Base-by-base conservation (phyloP, 179 eudicot genomes). In the Actinidia polygama region DNA sequence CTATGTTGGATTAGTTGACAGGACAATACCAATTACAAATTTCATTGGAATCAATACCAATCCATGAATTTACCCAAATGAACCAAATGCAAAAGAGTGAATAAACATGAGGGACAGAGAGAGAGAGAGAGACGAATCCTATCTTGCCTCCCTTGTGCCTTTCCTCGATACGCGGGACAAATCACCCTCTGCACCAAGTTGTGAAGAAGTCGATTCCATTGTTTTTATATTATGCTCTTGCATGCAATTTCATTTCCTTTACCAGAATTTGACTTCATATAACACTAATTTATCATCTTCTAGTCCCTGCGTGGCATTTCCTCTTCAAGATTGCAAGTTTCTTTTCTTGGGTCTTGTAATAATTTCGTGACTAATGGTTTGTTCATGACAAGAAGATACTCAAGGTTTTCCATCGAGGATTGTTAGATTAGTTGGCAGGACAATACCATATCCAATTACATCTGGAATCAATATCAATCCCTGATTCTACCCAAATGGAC, bases 161-260 rank as follows among this genome's bases (percentile, higher is more conserved):
- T 83, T 80, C 81, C 66, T 73, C 82, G 61, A 75, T 59, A 40
- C 47, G 79, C 47, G 79, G 19, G 47, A 26, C 62, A 24, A 62
- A 21, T 70, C 78, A 16, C 58, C 68, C 80, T 80, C 83, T 71
- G 69, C 78, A 36, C 57, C 57, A 47, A 63, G 80, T 50, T 59
- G 63, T 61, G 59, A 61, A 83, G 84, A 77, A 54, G 67, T 21
- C 46, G 68, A 64, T 73, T 79, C 85, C 73, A 51, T 75, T 67
- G 69, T 79, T 81, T 73, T 58, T 24, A 80, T 46, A 73, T 78
- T 61, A 26, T 76, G 57, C 44, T 63, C 63, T 47, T 46, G 40
- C 14, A 10, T 23, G 21, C 24, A 64, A 16, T 14, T 23, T 23
- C 46, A 78, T 78, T 61, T 63, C 21, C 59, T 63, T 78, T 58